Conservation (phyloP, 352 stramenopile species). For the Blastocystis sp. region DNA sequence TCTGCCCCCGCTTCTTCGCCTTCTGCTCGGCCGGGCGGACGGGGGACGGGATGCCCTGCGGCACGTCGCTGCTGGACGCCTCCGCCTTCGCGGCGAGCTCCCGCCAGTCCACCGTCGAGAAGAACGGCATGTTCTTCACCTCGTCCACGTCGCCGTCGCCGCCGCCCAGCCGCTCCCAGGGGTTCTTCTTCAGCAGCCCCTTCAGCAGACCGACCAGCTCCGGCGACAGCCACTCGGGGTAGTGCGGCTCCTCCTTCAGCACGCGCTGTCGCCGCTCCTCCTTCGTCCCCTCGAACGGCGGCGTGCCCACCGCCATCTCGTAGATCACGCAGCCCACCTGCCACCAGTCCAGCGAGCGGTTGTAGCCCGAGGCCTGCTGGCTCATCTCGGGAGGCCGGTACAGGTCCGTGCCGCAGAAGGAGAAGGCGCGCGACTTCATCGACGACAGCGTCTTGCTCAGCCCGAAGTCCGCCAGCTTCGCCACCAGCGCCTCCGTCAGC, state of each 20-base stretch:
- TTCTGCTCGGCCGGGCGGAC: neutral
- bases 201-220: slow-evolving; percentile 53
- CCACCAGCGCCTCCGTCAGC: neutral
- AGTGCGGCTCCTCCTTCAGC: slow-evolving; percentile 44
- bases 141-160: slow-evolving; percentile 55
- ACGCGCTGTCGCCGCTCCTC: slow-evolving; percentile 7
- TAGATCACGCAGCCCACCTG: slow-evolving; percentile 66
- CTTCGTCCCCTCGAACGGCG: slow-evolving; percentile 47
- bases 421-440: slow-evolving; percentile 43
- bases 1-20: neutral
- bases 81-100: neutral
- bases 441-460: slow-evolving; percentile 65
- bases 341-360: slow-evolving; percentile 65
- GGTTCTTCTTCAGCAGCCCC: slow-evolving; percentile 58
- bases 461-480: slow-evolving; percentile 68
- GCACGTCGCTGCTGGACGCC: neutral
- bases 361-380: slow-evolving; percentile 19
- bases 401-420: slow-evolving; percentile 67
- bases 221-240: slow-evolving; percentile 18
- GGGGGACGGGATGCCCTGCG: neutral
- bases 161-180: slow-evolving; percentile 38
- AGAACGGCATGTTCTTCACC: slow-evolving; percentile 50
- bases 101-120: slow-evolving; percentile 27
- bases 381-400: slow-evolving; percentile 68
- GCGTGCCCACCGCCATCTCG: slow-evolving; percentile 37